A percentile compares a stretch with the other conserved stretches of the same genome.
phyloP scores from a whole-genome alignment of 164 flowering plant species.

The Warburgia ugandensis region DNA sequence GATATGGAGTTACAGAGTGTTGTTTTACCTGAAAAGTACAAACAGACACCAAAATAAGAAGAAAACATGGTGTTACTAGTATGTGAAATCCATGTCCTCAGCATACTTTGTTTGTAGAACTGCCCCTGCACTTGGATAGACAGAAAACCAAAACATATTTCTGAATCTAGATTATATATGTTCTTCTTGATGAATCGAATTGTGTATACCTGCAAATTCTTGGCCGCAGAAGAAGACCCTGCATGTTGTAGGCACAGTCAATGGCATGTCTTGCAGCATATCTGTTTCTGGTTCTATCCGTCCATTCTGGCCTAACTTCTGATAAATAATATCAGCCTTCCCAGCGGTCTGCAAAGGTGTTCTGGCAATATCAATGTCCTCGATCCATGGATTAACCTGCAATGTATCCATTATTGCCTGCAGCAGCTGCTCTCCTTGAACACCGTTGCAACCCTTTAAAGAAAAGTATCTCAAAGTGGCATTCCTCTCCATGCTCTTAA shows the following conservation, averaged over 20 bases:
- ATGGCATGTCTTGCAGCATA: conserved; percentile 72
- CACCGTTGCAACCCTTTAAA: conserved; percentile 78
- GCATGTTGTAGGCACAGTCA: conserved; percentile 61
- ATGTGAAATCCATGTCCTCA: not conserved
- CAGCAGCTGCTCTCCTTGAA: conserved; percentile 57
- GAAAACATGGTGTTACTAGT: not conserved
- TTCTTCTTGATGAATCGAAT: too few relatives aligned
- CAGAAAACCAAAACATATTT: too few relatives aligned
- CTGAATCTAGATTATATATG: too few relatives aligned
- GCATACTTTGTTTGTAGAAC: not conserved
- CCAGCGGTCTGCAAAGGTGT: conserved; percentile 71
- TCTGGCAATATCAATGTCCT: conserved; percentile 67
- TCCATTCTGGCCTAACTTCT: conserved; percentile 69
- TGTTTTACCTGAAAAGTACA: conserved; percentile 57
- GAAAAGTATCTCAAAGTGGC: conserved; percentile 59
- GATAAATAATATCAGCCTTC: conserved; percentile 49
- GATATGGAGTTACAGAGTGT: conserved; percentile 65
- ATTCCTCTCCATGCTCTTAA: conserved; percentile 71
- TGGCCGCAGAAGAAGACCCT: conserved; percentile 87
- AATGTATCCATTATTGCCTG: conserved; percentile 64
- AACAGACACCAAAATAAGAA: not conserved
- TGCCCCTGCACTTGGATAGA: too few relatives aligned
- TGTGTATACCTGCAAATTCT: conserved; percentile 64
- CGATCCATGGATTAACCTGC: conserved; percentile 88
- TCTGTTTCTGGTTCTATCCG: conserved; percentile 47